Percentiles rank a stretch among this genome's conserved stretches.
Conservation (phyloP, 495 filamentous ascomycete species). For the Thozetella sp. region DNA sequence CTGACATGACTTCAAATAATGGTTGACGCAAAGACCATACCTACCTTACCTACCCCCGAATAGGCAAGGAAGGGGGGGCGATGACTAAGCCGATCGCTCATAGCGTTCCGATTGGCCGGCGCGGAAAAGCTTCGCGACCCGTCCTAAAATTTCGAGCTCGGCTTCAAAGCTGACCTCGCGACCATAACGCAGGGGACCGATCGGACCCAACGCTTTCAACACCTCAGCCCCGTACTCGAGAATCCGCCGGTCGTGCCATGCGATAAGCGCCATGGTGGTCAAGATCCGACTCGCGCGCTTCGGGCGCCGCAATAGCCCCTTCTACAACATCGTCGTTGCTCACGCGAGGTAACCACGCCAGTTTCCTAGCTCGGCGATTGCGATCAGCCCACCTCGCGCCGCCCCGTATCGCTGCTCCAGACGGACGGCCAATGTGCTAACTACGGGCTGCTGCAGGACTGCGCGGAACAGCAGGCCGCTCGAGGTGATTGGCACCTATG, state of each 20-base stretch:
- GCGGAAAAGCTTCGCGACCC: too few relatives aligned
- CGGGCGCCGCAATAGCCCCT: conserved; percentile 79
- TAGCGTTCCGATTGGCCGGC: too few relatives aligned
- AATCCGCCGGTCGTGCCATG: not conserved
- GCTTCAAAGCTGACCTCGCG: too few relatives aligned
- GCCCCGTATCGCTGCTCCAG: too few relatives aligned
- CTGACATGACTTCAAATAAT: too few relatives aligned
- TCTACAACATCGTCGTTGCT: conserved; percentile 96
- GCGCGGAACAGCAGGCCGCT: conserved; percentile 84
- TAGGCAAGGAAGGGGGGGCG: too few relatives aligned
- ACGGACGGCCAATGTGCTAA: too few relatives aligned
- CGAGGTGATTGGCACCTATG: conserved; percentile 94
- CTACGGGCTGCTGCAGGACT: conserved; percentile 59
- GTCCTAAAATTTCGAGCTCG: not conserved
- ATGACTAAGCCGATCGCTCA: too few relatives aligned
- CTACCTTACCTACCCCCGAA: too few relatives aligned
- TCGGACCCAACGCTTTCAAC: too few relatives aligned
- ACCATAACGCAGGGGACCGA: too few relatives aligned
- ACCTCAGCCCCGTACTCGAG: not conserved
- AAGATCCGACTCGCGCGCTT: conserved; percentile 93
- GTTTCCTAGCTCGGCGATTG: conserved; percentile 7
- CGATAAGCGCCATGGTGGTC: conserved; percentile 72
- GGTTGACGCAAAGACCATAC: too few relatives aligned
- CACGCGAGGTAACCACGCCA: conserved; percentile 75
- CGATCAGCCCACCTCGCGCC: conserved; percentile 3